Evolutionary conservation across 352 stramenopile genomes (phyloP).

Genomic region (Pythium scleroteichum): DNA sequence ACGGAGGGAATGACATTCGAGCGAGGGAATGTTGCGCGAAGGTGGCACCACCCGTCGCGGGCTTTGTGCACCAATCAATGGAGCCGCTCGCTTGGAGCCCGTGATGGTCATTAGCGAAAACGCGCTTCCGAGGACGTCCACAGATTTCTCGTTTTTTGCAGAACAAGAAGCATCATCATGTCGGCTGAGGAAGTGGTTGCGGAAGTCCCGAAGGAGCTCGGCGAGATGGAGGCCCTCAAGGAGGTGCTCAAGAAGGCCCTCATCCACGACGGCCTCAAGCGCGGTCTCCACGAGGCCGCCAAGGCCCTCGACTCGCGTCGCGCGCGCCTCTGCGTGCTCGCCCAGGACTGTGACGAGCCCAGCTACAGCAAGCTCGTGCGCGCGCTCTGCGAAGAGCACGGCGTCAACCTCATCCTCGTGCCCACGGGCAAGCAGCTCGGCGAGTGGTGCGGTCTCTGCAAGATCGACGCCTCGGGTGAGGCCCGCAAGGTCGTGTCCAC

Average conservation of each 20-base stretch:
- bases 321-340: constrained; percentile 98
- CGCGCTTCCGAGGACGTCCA: constrained; percentile 63
- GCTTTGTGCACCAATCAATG: constrained; percentile 35
- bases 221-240: constrained; percentile 97
- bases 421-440: constrained; percentile 96
- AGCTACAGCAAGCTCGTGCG: constrained; percentile 99
- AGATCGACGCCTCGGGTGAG: constrained; percentile 97
- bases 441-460: constrained; percentile 99
- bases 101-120: constrained; percentile 23
- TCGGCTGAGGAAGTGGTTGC: constrained; percentile 94
- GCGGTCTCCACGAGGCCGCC: constrained; percentile 98
- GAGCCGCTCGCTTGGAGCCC: constrained; percentile 5
- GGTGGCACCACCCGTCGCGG: background rate
- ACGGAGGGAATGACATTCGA: constrained; percentile 8
- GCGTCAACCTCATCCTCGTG: constrained; percentile 94
- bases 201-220: constrained; percentile 93
- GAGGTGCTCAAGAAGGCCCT: constrained; percentile 99
- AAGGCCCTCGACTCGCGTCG: constrained; percentile 98
- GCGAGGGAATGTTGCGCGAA: constrained; percentile 28
- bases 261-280: constrained; percentile 98
- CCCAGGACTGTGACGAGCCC: constrained; percentile 99
- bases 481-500: constrained; percentile 99
- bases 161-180: constrained; percentile 62
- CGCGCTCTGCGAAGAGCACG: constrained; percentile 93
- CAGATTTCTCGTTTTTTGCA: constrained; percentile 31